Evolutionary conservation across 73 alveolate species (phyloP), one percentile per base, ranked within the genome.

Genomic region (Paraurostyla sp.): DNA sequence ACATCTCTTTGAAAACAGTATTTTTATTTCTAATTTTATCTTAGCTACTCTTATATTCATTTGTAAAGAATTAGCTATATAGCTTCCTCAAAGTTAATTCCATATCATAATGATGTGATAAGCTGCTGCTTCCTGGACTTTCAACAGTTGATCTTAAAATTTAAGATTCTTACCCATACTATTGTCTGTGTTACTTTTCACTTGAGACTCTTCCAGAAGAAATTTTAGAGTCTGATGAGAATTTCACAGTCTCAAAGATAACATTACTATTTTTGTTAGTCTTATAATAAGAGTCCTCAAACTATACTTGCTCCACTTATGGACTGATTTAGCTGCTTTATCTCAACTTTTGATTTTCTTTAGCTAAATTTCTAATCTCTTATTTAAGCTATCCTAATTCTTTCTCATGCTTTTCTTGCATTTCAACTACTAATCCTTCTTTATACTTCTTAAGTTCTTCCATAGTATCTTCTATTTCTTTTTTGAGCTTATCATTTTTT

Each of bases 1-100:
- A 65, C 20, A 65, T 11, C 58, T 65, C 82, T 35, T 65, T 65
- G 23, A 65, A 65, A 11, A 65, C 58, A 22, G 82, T 38, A 65
- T 65, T 65, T 65, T 65, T 65, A 65, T 65, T 65, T 40, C 82
- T 65, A 15, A 65, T 65, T 38, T 65, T 65, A 65, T 65, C 82
- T 22, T 65, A 35, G 23, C 82, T 65, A 9, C 40, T 35, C 25
- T 65, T 65, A 38, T 65, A 65, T 22, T 65, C 82, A 65, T 65
- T 65, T 65, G 82, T 65, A 38, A 65, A 65, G 32, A 65, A 65
- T 22, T 65, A 40, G 7, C 41, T 6, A 40, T 65, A 65, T 11
- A 65, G 58, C 41, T 65, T 65, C 25, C 58, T 32, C 46, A 65
- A 36, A 3, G 13, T 32, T 4, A 2, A 22, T 38, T 65, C 82